Evolutionary conservation across 2,329 filamentous ascomycete genomes (phyloP).

Genomic region (Magnaporthiopsis incrustans): DNA sequence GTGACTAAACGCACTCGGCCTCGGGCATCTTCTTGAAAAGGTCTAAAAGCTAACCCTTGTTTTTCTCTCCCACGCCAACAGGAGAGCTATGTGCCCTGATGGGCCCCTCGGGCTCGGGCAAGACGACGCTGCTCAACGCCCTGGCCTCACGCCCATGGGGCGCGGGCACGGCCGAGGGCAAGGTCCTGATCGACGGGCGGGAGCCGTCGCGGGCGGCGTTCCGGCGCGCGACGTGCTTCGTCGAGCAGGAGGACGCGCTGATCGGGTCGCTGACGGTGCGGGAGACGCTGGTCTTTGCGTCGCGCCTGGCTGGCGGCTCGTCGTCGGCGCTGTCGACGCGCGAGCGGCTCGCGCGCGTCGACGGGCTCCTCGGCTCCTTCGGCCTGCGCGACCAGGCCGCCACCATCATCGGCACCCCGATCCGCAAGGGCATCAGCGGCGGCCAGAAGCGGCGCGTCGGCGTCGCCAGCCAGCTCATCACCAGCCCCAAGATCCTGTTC

Average conservation of each 20-base stretch:
- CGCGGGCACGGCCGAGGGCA: conserved; percentile 45
- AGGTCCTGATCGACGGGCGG: conserved; percentile 55
- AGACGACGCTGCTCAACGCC: conserved; percentile 77
- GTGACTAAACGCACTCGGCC: not conserved
- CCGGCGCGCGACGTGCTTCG: conserved; percentile 62
- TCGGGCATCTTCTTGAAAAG: no score
- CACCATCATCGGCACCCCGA: conserved; percentile 71
- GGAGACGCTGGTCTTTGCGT: conserved; percentile 73
- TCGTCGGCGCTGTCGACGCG: conserved; percentile 32
- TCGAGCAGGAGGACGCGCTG: conserved; percentile 82
- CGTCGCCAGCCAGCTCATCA: conserved; percentile 75
- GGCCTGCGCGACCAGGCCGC: conserved; percentile 62
- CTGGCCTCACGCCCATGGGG: conserved; percentile 52
- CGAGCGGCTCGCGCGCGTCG: conserved; percentile 55
- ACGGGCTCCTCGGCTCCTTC: conserved; percentile 61
- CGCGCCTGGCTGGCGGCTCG: conserved; percentile 49
- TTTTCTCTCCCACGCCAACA: conserved; percentile 13
- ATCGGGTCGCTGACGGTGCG: conserved; percentile 73
- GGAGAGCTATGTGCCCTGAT: conserved; percentile 73
- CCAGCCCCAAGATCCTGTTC: conserved; percentile 72
- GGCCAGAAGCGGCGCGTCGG: conserved; percentile 77
- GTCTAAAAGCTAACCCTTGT: not conserved
- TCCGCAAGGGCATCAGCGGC: conserved; percentile 75
- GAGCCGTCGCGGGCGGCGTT: conserved; percentile 46
- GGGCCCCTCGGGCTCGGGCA: conserved; percentile 68